Conservation (phyloP, 345 rosid species). For the Gynandropsis gynandra region DNA sequence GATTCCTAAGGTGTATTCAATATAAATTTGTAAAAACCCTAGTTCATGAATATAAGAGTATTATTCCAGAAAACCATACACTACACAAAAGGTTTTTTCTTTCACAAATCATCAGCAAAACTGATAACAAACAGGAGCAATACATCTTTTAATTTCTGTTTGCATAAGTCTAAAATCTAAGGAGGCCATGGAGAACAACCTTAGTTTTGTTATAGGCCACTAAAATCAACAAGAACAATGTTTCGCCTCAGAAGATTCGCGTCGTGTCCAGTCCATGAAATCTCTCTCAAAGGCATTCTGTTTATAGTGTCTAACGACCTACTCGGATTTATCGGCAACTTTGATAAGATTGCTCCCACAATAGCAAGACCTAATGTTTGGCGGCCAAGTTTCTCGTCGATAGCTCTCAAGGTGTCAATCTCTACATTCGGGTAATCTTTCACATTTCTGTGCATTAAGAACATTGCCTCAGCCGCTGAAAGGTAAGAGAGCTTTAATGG, state of each 20-base stretch:
- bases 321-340: constrained; percentile 87
- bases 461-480: constrained; percentile 80
- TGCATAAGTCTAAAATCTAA: too few species aligned
- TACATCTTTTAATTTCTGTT: too few species aligned
- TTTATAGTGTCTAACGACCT: constrained; percentile 77
- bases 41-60: too few species aligned
- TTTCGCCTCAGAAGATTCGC: constrained; percentile 39
- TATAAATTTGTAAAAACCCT: too few species aligned
- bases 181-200: too few species aligned
- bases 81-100: too few species aligned
- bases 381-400: constrained; percentile 84
- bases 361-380: constrained; percentile 70
- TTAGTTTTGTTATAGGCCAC: too few species aligned
- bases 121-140: too few species aligned
- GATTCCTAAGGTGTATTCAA: too few species aligned
- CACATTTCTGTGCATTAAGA: constrained; percentile 63
- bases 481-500: constrained; percentile 70
- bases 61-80: too few species aligned
- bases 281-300: constrained; percentile 72
- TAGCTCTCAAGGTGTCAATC: constrained; percentile 57
- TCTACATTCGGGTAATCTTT: constrained; percentile 60
- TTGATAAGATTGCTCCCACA: constrained; percentile 74
- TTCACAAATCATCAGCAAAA: too few species aligned
- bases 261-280: constrained; percentile 53
- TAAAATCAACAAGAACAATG: too few species aligned